A percentile compares a stretch with the other conserved stretches of the same genome.
phyloP scores from a whole-genome alignment of 495 filamentous ascomycete genomes.

The Bombardia bombarda region DNA sequence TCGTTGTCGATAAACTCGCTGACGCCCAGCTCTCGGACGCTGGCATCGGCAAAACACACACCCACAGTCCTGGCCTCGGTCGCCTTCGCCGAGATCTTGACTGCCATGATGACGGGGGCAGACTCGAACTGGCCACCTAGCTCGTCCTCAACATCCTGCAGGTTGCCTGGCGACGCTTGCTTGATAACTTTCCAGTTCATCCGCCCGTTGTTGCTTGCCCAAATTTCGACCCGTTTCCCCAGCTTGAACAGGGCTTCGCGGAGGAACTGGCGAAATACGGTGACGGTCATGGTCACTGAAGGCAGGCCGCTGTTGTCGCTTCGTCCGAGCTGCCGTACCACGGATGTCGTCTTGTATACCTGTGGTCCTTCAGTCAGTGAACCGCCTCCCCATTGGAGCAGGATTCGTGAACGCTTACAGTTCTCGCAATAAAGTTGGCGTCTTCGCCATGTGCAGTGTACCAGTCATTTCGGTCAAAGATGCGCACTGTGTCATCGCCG shows the following conservation, averaged over 20 bases:
- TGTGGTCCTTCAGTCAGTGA: slow-evolving; percentile 15
- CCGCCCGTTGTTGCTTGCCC: slow-evolving; percentile 61
- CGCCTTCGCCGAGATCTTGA: slow-evolving; percentile 84
- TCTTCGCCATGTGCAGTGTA: slow-evolving; percentile 90
- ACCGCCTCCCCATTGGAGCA: neutral
- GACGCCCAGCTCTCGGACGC: slow-evolving; percentile 89
- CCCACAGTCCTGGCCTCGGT: slow-evolving; percentile 80
- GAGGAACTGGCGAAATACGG: slow-evolving; percentile 92
- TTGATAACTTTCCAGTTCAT: slow-evolving; percentile 88
- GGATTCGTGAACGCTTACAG: slow-evolving; percentile 34
- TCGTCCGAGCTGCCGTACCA: slow-evolving; percentile 79
- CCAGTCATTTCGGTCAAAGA: slow-evolving; percentile 93
- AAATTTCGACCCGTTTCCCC: slow-evolving; percentile 87
- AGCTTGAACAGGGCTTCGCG: slow-evolving; percentile 88
- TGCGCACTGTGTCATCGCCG: slow-evolving; percentile 66
- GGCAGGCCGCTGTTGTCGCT: slow-evolving; percentile 74
- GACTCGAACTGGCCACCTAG: slow-evolving; percentile 80
- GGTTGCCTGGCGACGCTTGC: slow-evolving; percentile 88
- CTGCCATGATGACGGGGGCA: slow-evolving; percentile 86
- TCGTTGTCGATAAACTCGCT: slow-evolving; percentile 98
- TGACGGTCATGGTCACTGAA: slow-evolving; percentile 88
- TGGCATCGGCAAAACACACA: slow-evolving; percentile 97
- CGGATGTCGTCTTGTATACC: slow-evolving; percentile 96
- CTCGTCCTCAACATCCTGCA: slow-evolving; percentile 97
- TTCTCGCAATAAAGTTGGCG: slow-evolving; percentile 88